A percentile compares a stretch with the other conserved stretches of the same genome.
These are phyloP conservation scores for Saccharomycopsis babjevae DNA, from an alignment of 805 yeast genomes.

Conservation along the genomic window DNA sequence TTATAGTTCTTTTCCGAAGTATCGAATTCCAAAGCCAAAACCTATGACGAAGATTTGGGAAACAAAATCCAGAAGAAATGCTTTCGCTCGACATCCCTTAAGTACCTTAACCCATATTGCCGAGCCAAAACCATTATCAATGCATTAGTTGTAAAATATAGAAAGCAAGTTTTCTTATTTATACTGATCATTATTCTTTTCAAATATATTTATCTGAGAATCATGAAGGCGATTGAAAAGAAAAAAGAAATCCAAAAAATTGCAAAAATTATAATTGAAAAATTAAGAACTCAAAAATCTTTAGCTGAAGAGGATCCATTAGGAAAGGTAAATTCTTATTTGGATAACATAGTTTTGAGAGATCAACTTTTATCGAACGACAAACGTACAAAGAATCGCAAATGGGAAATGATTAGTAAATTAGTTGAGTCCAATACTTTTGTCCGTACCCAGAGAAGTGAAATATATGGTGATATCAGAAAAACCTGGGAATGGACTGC, in stretches of 20 bases:
- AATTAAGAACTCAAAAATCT: conserved; percentile 38
- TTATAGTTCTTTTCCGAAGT: conserved; percentile 9
- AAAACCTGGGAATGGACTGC: conserved; percentile 84
- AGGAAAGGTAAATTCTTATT: conserved; percentile 33
- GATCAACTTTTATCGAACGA: conserved; percentile 46
- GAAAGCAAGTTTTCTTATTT: conserved; percentile 17
- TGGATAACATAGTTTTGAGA: conserved; percentile 65
- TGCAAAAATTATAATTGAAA: conserved; percentile 37
- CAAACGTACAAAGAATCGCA: conserved; percentile 30
- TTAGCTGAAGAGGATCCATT: conserved; percentile 25
- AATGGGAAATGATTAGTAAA: conserved; percentile 51
- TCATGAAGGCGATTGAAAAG: conserved; percentile 30
- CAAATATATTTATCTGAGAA: conserved; percentile 27
- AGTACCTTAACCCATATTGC: conserved; percentile 49
- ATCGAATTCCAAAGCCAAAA: conserved; percentile 7
- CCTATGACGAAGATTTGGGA: conserved; percentile 15
- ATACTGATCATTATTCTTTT: conserved; percentile 17
- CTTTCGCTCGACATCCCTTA: conserved; percentile 66
- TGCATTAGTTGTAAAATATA: conserved; percentile 27
- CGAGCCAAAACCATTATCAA: conserved; percentile 43
- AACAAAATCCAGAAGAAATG: conserved; percentile 30
- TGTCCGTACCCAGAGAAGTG: conserved; percentile 51
- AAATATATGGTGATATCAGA: conserved; percentile 79
- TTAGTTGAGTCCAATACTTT: conserved; percentile 58
- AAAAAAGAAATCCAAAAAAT: conserved; percentile 35